Evolutionary conservation across 2,329 filamentous ascomycete species (phyloP), one percentile per base, ranked within the genome.

Genomic region (Hirsutella rhossiliensis): DNA sequence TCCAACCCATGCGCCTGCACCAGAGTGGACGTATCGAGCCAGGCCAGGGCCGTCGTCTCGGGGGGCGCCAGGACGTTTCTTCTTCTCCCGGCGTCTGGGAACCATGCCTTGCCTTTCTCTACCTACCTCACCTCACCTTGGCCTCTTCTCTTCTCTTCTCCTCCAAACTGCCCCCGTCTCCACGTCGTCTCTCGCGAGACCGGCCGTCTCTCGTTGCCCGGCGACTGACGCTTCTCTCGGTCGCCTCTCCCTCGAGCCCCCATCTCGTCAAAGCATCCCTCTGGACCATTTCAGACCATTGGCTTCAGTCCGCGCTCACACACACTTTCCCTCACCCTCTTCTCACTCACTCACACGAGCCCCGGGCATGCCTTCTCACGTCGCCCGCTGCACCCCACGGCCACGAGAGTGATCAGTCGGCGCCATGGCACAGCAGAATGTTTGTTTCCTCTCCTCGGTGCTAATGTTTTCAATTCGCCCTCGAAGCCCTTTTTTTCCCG

Each of bases 371-470:
- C 54, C 52, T 57, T 51, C 51, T 50, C 46, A 51, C 48, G 50
- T 46, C 47, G 36, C 45, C 49, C 49, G 54, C 56, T 50, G 59
- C 56, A 57, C 56, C 56, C 59, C 54, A 51, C 57, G 51, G 54
- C 53, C 55, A 47, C 57, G 54, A 56, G 56, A 60, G 56, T 63
- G 59, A 54, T 56, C 52, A 54, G 50, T 47, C 56, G 56, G 52
- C 57, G 57, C 52, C 56, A 65, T 65, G 62, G 62, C 62, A 51
- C 62, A 64, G 53, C 59, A 60, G 56, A 62, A 55, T 61, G 62
- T 65, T 47, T 56, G 61, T 52, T 42, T 42, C 30, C 34, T 36
- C 34, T 17, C 8, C 34, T 17, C 34, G 2, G 34, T 36, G 8
- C n/a, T 32, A 12, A 28, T 37, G 27, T 32, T 28, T 43, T 40